Conservation (phyloP, 1,284 basidiomycete species). For the Pascua guehoae region DNA sequence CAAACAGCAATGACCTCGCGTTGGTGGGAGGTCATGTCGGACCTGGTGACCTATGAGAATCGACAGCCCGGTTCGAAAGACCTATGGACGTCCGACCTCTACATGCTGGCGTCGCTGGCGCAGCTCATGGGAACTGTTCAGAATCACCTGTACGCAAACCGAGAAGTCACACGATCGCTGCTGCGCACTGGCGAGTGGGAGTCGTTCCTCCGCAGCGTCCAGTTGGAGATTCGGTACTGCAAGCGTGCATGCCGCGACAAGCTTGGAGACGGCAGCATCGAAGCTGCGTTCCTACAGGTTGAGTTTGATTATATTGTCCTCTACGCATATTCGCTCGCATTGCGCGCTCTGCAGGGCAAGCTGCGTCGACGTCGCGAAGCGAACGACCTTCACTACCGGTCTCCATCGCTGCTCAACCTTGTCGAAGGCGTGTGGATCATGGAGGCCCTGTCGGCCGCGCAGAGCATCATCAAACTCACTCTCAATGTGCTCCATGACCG, state of each 20-base stretch:
- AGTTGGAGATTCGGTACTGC: constrained; percentile 11
- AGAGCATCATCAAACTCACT: constrained; percentile 12
- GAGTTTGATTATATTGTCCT: constrained; percentile 16
- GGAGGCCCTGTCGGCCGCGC: constrained; percentile 12
- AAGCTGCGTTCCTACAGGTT: constrained; percentile 10
- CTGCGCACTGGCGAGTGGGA: constrained; percentile 15
- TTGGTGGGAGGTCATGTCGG: constrained; percentile 15
- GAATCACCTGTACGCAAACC: constrained; percentile 12
- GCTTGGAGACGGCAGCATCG: constrained; percentile 9
- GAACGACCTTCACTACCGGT: constrained; percentile 11
- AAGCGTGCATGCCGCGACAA: constrained; percentile 6
- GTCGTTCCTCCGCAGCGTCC: constrained; percentile 8
- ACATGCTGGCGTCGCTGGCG: constrained; percentile 2
- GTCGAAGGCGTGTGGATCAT: constrained; percentile 17
- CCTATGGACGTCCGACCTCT: constrained; percentile 7
- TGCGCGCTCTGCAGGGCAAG: constrained; percentile 13
- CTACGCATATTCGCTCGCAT: constrained; percentile 13
- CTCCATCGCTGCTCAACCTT: constrained; percentile 15
- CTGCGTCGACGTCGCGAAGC: constrained; percentile 4
- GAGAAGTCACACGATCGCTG: constrained; percentile 10
- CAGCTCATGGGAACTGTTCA: constrained; percentile 15
- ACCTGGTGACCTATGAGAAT: neutral
- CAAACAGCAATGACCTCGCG: constrained; percentile 15
- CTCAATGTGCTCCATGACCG: constrained; percentile 10
- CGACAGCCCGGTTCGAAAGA: neutral